These are phyloP conservation scores for Pseudoneurospora amorphoporcata DNA, from an alignment of 495 filamentous ascomycete species.

Conservation along the genomic window DNA sequence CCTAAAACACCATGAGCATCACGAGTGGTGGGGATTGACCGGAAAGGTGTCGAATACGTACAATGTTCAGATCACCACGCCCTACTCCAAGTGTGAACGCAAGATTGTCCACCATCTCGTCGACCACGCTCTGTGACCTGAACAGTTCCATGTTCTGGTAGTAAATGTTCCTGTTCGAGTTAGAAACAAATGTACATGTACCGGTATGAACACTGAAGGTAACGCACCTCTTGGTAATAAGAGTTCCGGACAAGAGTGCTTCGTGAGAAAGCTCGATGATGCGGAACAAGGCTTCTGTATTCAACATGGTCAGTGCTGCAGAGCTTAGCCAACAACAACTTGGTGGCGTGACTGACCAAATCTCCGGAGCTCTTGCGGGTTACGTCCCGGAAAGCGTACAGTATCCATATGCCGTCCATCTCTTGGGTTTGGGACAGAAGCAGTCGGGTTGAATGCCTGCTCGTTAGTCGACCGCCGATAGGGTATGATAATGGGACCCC, in stretches of 20 bases:
- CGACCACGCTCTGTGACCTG: conserved; percentile 60
- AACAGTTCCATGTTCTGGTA: conserved; percentile 80
- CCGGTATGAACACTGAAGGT: neutral
- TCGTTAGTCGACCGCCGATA: conserved; percentile 7
- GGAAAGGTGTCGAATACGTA: conserved; percentile 18
- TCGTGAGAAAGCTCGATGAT: conserved; percentile 64
- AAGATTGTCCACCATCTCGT: conserved; percentile 73
- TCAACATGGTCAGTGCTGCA: neutral
- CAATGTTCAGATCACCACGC: conserved; percentile 55
- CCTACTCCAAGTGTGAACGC: conserved; percentile 63
- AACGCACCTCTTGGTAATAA: conserved; percentile 69
- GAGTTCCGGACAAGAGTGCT: conserved; percentile 46
- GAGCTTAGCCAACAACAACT: neutral
- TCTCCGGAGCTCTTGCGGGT: conserved; percentile 21
- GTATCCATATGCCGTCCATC: conserved; percentile 5
- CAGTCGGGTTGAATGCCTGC: neutral
- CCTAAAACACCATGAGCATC: conserved; percentile 21
- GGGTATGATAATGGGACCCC: conserved; percentile 37
- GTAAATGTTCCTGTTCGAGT: conserved; percentile 66
- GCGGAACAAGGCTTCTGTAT: conserved; percentile 42
- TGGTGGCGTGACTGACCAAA: conserved; percentile 19
- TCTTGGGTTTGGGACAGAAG: neutral
- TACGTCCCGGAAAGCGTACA: conserved; percentile 31
- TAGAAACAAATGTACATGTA: neutral
- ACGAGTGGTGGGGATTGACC: neutral